Evolutionary conservation across 257 asterid species (phyloP).

Genomic region (Cruciata laevipes): DNA sequence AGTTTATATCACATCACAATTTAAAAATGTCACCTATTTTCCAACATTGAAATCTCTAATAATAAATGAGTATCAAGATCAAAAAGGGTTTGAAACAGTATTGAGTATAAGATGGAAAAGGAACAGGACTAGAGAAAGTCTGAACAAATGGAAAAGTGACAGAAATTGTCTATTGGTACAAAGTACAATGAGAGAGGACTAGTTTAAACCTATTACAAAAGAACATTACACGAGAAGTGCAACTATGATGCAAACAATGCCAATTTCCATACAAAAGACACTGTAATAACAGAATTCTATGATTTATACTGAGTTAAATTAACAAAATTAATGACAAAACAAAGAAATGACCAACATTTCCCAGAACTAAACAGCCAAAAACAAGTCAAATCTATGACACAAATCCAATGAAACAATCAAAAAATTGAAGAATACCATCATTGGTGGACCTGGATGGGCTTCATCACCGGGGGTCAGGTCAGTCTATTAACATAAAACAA

Average conservation of each 20-base stretch:
- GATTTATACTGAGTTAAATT: constrained; percentile 8
- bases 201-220: constrained; percentile 6
- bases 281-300: constrained; percentile 13
- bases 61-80: too few species aligned
- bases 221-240: constrained; percentile 28
- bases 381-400: constrained; percentile 24
- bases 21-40: too few species aligned
- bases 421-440: constrained; percentile 27
- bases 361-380: constrained; percentile 9
- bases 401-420: constrained; percentile 28
- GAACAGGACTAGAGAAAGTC: neutral
- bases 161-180: neutral
- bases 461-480: constrained; percentile 34
- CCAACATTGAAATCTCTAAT: too few species aligned
- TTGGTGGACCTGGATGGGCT: constrained; percentile 23
- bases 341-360: constrained; percentile 9
- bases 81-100: too few species aligned
- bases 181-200: neutral
- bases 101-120: too few species aligned
- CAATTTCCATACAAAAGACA: constrained; percentile 15
- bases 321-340: constrained; percentile 14
- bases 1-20: too few species aligned
- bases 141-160: neutral
- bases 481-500: constrained; percentile 65
- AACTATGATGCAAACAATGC: constrained; percentile 13